Evolutionary conservation across 1,284 basidiomycete genomes (phyloP), one percentile per base, ranked within the genome.

Genomic region (Ceratobasidium sp.): DNA sequence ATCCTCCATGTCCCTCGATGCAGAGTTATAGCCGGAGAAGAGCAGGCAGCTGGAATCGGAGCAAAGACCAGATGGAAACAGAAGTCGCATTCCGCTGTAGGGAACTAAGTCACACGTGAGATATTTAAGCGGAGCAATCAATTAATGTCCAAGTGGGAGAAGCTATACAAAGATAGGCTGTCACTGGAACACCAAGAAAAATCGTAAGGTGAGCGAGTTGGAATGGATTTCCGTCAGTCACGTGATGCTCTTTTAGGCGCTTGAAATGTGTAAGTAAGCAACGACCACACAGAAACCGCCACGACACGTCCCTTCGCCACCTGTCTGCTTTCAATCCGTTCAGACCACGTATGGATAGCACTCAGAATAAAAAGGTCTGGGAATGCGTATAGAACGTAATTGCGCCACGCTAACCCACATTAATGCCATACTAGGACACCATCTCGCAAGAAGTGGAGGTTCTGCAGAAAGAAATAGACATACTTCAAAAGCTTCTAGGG

Each of bases 391-490:
- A 11, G 40, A 43, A 11, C 1, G 9, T 43, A 1, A 43, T 43
- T 11, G 9, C 40, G 9, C 40, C 40, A 11, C 40, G 9, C 40
- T 43, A 43, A 43, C 6, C 37, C 37, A 40, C 9, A 40, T 6
- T 40, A 40, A 43, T 43, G 13, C 51, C 19, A n/a, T 25, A 11
- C 5, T 37, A 65, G 51, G 56, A 62, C 13, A 17, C 54, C 22
- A 29, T 59, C 25, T 71, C 57, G 19, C 69, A 49, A 43, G 56
- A 71, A 22, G 69, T 34, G 37, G 56, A 71, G 43, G 46, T 19
- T 0, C 34, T 71, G 22, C 69, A 71, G 51, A 71, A 43, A 22
- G 69, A 71, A 40, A 71, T 71, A 71, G 69, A 71, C 7, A 61
- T 44, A 9, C 69, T 71, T 19, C 57, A 71, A n/a, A 71, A 71